A percentile compares a stretch with the other conserved stretches of the same genome.
These are phyloP conservation scores for Xylariaceae sp. DNA, from an alignment of 2,329 filamentous ascomycete species.

Conservation along the genomic window DNA sequence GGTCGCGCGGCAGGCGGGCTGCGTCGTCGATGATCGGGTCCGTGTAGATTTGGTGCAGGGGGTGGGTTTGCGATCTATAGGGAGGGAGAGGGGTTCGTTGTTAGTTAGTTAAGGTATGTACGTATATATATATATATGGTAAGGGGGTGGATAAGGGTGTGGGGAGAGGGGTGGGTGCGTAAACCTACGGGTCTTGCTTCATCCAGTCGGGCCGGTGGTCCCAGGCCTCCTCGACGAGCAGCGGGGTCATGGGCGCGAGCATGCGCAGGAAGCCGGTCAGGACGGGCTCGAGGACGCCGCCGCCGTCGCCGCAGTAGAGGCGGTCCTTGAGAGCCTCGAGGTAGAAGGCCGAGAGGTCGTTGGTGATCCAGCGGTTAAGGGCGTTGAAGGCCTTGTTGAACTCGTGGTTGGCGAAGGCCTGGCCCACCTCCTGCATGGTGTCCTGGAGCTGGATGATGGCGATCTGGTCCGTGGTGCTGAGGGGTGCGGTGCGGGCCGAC, in stretches of 20 bases:
- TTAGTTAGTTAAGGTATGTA: background rate
- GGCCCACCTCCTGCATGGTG: constrained; percentile 65
- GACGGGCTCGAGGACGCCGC: constrained; percentile 66
- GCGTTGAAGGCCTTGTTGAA: constrained; percentile 77
- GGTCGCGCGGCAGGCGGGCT: constrained; percentile 43
- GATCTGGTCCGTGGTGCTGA: constrained; percentile 70
- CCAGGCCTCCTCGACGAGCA: constrained; percentile 89
- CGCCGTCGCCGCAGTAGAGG: constrained; percentile 78
- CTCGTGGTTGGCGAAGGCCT: constrained; percentile 71
- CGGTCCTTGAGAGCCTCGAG: constrained; percentile 91
- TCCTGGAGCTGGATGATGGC: constrained; percentile 74
- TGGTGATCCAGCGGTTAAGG: constrained; percentile 80
- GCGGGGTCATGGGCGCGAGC: constrained; percentile 77
- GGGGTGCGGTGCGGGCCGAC: constrained; percentile 50
- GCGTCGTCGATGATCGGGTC: constrained; percentile 49
- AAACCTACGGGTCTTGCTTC: constrained; percentile 49
- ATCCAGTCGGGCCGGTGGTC: constrained; percentile 71
- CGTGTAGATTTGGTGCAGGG: constrained; percentile 52
- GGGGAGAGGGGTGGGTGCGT: constrained; percentile 8
- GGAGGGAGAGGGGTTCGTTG: background rate
- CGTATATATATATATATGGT: background rate
- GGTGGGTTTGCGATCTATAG: constrained; percentile 41
- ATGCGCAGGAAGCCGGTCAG: constrained; percentile 75
- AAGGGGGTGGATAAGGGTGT: no score
- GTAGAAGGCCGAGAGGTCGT: constrained; percentile 89